Evolutionary conservation across 2,329 filamentous ascomycete genomes (phyloP), one percentile per base, ranked within the genome.

Genomic region (Diaporthe caulivora): DNA sequence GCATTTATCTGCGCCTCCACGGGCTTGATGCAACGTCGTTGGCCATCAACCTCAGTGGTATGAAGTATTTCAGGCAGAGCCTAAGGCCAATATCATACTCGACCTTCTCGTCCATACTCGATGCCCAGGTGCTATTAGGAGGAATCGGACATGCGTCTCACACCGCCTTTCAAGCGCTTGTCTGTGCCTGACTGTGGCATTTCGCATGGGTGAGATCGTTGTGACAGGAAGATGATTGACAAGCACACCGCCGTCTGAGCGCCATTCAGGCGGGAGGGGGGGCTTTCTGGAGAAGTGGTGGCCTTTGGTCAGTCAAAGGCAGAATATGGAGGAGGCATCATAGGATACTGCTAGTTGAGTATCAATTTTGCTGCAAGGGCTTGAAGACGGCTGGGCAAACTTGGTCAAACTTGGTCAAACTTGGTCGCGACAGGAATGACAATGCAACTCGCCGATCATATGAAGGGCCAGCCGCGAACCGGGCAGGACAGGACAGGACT

Each of bases 341-440:
- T 51, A 73, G 72, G 72, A 73, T 73, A 73, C 68, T 54, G 29
- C 51, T 54, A 34, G 44, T 57, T 34, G 31, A 51, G 72, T 65
- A 67, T 64, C 69, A 60, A 34, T 44, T 51, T 73, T 71, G 68
- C 51, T 71, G 42, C n/a, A 21, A 49, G 49, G 31, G 18, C 24
- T 57, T 53, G 51, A 34, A 17, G 42, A 55, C 29, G 18, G 26
- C 26, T 65, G 40, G 42, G 26, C 49, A 54, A 55, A 58, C 44
- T 44, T 53, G 68, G 53, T 54, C 37, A 54, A 55, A 58, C 44
- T 44, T 65, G 40, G 42, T 21, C 49, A 54, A 55, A 58, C 44
- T 44, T 53, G 68, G 53, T 54, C 37, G 44, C 68, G 21, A 71
- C 21, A 34, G 21, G 15, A 49, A 21, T n/a, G 55, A 71, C 69